Percentiles rank a stretch among this genome's conserved stretches.
Evolutionary conservation across 1,284 basidiomycete species (phyloP).

Genomic region (Phylloporus sp.): DNA sequence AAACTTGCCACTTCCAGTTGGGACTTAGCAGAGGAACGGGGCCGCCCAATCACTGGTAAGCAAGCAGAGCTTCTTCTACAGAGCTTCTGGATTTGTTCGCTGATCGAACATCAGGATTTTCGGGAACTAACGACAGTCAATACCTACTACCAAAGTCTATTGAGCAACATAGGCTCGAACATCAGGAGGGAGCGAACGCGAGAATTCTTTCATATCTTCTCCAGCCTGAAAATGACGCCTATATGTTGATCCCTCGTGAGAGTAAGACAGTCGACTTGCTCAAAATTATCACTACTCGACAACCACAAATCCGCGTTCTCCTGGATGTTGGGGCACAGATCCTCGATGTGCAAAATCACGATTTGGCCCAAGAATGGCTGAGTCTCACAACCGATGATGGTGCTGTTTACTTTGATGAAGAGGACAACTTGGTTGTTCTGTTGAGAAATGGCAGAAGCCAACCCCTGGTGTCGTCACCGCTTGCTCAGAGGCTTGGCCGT

Average conservation of each 20-base stretch:
- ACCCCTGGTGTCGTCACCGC: conserved; percentile 50
- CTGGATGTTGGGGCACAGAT: conserved; percentile 60
- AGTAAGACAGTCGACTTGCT: not conserved
- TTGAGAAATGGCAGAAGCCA: conserved; percentile 47
- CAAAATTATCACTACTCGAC: not conserved
- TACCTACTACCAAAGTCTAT: conserved; percentile 20
- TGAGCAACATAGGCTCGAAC: conserved; percentile 19
- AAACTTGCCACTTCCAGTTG: conserved; percentile 57
- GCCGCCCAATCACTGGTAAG: conserved; percentile 16
- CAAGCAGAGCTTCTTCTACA: too few relatives aligned
- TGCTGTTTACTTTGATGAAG: conserved; percentile 53
- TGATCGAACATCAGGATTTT: conserved; percentile 19
- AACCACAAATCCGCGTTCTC: conserved; percentile 1
- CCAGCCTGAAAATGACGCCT: conserved; percentile 51
- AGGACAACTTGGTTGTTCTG: conserved; percentile 51
- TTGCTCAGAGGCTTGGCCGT: conserved; percentile 47
- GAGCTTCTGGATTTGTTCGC: not conserved
- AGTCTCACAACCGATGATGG: conserved; percentile 43
- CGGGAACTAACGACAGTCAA: conserved; percentile 27
- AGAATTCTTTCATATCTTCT: conserved; percentile 54
- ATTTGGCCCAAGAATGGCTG: conserved; percentile 52
- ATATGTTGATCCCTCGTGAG: conserved; percentile 28
- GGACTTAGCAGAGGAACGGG: conserved; percentile 51
- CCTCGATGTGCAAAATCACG: conserved; percentile 52
- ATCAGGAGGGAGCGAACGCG: conserved; percentile 35